Conservation (phyloP, 345 rosid species). For the Syzygium aqueum region DNA sequence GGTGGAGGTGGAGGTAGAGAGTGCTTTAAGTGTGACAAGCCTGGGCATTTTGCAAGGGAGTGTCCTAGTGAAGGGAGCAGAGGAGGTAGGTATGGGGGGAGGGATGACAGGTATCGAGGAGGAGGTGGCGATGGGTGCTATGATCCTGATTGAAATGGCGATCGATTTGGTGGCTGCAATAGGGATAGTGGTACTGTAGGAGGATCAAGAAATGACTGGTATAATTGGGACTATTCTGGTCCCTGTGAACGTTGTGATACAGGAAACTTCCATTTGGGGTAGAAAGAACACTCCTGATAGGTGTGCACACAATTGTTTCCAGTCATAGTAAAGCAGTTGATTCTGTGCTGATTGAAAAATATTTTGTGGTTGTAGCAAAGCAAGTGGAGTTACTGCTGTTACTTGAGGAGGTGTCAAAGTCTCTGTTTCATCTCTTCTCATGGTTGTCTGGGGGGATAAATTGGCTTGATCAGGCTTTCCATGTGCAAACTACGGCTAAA, state of each 20-base stretch:
- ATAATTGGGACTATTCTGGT: constrained; percentile 53
- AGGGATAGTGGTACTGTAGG: constrained; percentile 63
- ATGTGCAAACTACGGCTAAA: constrained; percentile 22
- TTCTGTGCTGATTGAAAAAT: not conserved
- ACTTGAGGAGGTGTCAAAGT: constrained; percentile 13
- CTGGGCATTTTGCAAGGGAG: constrained; percentile 93
- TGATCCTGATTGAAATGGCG: constrained; percentile 10
- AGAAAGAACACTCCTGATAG: constrained; percentile 1
- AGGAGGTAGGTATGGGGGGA: not conserved
- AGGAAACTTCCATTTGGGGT: constrained; percentile 37
- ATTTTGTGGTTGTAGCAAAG: constrained; percentile 1
- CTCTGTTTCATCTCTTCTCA: constrained; percentile 10
- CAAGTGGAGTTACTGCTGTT: constrained; percentile 11
- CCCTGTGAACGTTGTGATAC: constrained; percentile 66
- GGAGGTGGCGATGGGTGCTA: constrained; percentile 25
- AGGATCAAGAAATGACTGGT: constrained; percentile 59
- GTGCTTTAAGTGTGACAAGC: constrained; percentile 86
- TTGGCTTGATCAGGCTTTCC: constrained; percentile 16
- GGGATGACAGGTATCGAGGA: not conserved
- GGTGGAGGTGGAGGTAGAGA: constrained; percentile 59
- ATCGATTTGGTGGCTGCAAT: constrained; percentile 58
- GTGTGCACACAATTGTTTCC: constrained; percentile 5
- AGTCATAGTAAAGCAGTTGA: not conserved
- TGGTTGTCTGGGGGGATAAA: constrained; percentile 25
- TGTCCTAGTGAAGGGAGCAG: constrained; percentile 66